Percentiles rank a stretch among this genome's conserved stretches.
These are phyloP conservation scores for Prunus salicina DNA, from an alignment of 306 rosid species.

Conservation along the genomic window DNA sequence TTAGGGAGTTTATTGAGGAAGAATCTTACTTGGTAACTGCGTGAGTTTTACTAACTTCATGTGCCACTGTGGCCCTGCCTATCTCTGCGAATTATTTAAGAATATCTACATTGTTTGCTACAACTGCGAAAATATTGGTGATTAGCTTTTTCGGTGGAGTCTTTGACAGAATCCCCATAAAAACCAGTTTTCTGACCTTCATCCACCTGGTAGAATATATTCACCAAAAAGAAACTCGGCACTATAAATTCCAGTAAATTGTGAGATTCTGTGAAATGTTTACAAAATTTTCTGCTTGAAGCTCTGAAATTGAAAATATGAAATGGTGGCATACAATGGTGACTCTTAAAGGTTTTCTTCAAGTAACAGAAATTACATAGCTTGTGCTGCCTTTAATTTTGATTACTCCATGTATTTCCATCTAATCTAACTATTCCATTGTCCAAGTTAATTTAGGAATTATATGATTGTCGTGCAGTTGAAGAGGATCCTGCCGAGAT, in stretches of 20 bases:
- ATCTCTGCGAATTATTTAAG: neutral
- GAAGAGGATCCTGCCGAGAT: conserved; percentile 58
- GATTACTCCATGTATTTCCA: neutral
- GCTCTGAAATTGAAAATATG: neutral
- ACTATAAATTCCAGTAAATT: neutral
- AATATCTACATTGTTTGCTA: neutral
- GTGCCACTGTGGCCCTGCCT: neutral
- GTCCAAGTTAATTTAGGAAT: neutral
- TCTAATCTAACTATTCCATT: neutral
- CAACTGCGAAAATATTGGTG: neutral
- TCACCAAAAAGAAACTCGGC: neutral
- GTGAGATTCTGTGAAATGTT: neutral
- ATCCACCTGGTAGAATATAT: neutral
- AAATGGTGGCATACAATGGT: neutral
- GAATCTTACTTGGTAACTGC: neutral
- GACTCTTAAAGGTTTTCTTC: neutral
- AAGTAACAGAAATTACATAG: neutral
- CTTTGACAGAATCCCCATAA: neutral
- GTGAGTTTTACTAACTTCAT: neutral
- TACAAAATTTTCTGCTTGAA: neutral
- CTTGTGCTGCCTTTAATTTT: neutral
- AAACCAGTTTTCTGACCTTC: neutral
- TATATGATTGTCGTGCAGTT: conserved; percentile 34
- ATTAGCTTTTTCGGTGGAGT: no score
- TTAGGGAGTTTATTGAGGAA: neutral